Evolutionary conservation across 306 rosid species (phyloP), one percentile per base, ranked within the genome.

Genomic region (Vicia faba): DNA sequence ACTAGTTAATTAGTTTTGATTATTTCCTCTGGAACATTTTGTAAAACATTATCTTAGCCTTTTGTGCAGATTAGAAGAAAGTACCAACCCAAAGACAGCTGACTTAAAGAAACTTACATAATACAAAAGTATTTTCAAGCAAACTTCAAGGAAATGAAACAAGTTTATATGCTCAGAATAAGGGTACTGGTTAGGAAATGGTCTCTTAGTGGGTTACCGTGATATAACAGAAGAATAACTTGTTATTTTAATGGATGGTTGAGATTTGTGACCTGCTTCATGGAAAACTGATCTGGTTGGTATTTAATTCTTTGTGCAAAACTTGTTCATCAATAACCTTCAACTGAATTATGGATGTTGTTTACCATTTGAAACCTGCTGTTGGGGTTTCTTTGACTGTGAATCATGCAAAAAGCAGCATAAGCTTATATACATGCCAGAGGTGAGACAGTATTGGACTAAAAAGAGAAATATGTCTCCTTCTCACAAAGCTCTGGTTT

Each of bases 401-500:
- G 5, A 36, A 41, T 5, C 66, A 19, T 36, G 48, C 14, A 9
- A 16, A 11, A 38, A 5, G 4, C 31, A 36, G 18, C 48, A 10
- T 38, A 61, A 25, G 23, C 39, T 40, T 62, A 41, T 41, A 6
- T 41, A 44, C 28, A 64, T 28, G 12, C 14, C 20, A 10, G 38
- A 62, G 36, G 28, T 65, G 58, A 51, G 58, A 51, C 18, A 29
- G 57, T 65, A 51, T 19, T 51, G 35, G 7, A 29, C 41, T 3
- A 11, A n/a, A 23, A 51, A 49, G 71, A 68, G 41, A 57, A 62
- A 1, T 18, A 85, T 89, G 89, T 48, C 76, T 8, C 79, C 61
- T 43, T 48, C 64, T 39, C 68, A 29, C 10, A 82, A 77, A 65
- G 73, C 75, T 51, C 77, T 85, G 50, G 13, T 83, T 58, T 85